Evolutionary conservation across 2,329 filamentous ascomycete genomes (phyloP), one percentile per base, ranked within the genome.

Genomic region (Phialophora tarda): DNA sequence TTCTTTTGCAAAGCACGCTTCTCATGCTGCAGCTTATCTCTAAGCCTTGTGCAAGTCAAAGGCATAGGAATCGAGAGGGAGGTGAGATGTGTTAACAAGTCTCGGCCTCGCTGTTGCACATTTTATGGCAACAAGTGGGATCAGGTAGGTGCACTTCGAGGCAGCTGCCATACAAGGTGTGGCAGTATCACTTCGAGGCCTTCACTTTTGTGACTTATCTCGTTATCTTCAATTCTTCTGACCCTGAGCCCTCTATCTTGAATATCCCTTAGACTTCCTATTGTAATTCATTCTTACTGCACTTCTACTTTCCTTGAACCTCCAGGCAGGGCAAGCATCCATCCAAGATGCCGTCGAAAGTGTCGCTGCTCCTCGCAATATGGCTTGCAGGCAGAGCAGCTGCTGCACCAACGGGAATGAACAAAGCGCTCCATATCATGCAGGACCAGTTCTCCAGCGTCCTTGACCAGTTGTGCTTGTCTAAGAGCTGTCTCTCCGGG

Each of bases 401-500:
- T 7, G 28, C 68, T n/a, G 64, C 64, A 14, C 68, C 68, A 7
- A 67, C 62, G 21, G 54, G 60, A 44, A 66, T 62, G 41, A 51
- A 54, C 38, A 51, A 44, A 44, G 34, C 48, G 28, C 32, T 57
- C 12, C 32, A 17, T 51, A 32, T 59, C 38, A 34, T 57, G 7
- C 53, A 51, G 24, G 50, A 34, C 32, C 57, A 26, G 24, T 41
- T 51, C n/a, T 26, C 38, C 17, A 47, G 6, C 17, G 17, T 61
- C 55, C 21, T 65, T 26, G 55, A 68, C n/a, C 59, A 54, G 8
- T 41, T 68, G 23, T 68, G 66, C 60, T 44, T 44, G 12, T 47
- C 47, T n/a, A 58, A 65, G 38, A 55, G 41, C 8, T 70, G 68
- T 62, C 57, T 66, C 24, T 62, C 66, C 38, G 65, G 65, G 34